Evolutionary conservation across 2,329 filamentous ascomycete species (phyloP), one percentile per base, ranked within the genome.

Genomic region (Fusarium pininemorale): DNA sequence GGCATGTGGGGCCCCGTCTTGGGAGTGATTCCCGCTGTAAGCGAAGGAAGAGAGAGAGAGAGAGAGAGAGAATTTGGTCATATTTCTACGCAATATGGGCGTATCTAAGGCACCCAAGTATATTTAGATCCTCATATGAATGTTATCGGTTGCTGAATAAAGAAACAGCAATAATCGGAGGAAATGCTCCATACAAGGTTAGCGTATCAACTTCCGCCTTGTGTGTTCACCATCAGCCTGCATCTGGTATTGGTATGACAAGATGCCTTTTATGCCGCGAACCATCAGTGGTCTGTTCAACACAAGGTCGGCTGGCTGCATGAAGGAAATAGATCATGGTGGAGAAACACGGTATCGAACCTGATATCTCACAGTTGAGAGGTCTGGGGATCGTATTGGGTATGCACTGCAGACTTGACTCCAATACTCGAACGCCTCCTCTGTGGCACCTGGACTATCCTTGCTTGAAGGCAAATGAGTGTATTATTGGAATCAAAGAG

Each of bases 1-100:
- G 66, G 67, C 30, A 48, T 70, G 66, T 70, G 67, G 67, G 66
- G 67, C 59, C 67, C 59, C 66, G 67, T 32, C 60, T 50, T 41
- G 47, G 24, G 45, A 32, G 28, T 50, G 53, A 66, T 37, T 59
- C 66, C 67, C 37, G 41, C 53, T 71, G 55, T 71, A 58, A 71
- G 67, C 56, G 62, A 70, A 55, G 51, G 24, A 22, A n/a, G 44
- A 26, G 24, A 30, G 14, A 35, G 32, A 35, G 14, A 35, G 44
- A 47, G 44, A 30, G 28, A 28, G 44, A 47, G 44, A 30, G 28
- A 65, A 22, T 28, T 24, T 32, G 14, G 28, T 14, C 37, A 54
- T 39, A 53, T 24, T 6, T 53, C 50, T 37, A 41, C 35, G 35
- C 35, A 18, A 37, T 37, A 37, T 37, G 35, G 35, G 35, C 16